Percentiles rank a stretch among this genome's conserved stretches.
phyloP scores from a whole-genome alignment of 495 filamentous ascomycete genomes.

The Penicillium angulare region DNA sequence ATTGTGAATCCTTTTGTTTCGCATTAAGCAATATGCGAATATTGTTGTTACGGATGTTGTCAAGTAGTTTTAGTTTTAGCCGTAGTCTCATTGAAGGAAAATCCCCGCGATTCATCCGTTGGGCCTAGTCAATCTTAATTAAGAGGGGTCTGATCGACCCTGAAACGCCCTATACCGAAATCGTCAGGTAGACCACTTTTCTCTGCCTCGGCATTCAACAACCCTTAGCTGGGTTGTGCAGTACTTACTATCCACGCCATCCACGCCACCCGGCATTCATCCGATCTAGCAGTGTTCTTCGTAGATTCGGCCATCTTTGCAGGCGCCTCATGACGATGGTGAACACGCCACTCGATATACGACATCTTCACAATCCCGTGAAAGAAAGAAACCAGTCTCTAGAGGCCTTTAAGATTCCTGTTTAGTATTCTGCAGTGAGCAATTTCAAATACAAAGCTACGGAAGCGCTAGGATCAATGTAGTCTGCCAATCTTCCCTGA shows the following conservation, averaged over 20 bases:
- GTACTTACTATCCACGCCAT: background rate
- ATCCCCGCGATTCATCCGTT: conserved; percentile 4
- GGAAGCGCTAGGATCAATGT: background rate
- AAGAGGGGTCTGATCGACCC: conserved; percentile 11
- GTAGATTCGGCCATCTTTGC: conserved; percentile 7
- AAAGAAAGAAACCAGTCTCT: background rate
- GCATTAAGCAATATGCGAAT: background rate
- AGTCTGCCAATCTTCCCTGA: too few relatives aligned
- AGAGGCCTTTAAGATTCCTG: too few relatives aligned
- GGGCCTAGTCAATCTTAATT: conserved; percentile 4
- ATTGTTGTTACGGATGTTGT: background rate
- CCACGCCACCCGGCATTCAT: conserved; percentile 7
- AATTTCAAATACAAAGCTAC: background rate
- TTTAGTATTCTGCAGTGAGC: too few relatives aligned
- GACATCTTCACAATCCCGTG: background rate
- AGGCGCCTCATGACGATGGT: conserved; percentile 15
- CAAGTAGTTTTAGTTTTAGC: too few relatives aligned
- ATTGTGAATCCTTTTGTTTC: background rate
- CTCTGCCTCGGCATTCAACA: too few relatives aligned
- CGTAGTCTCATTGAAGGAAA: conserved; percentile 16
- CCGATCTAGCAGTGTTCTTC: conserved; percentile 6
- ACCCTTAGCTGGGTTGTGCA: background rate
- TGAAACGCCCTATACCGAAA: conserved; percentile 24
- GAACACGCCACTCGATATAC: conserved; percentile 1
- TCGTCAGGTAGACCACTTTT: conserved; percentile 5